A percentile compares a stretch with the other conserved stretches of the same genome.
These are phyloP conservation scores for Cystoisospora suis DNA, from an alignment of 169 alveolate genomes.

Conservation along the genomic window DNA sequence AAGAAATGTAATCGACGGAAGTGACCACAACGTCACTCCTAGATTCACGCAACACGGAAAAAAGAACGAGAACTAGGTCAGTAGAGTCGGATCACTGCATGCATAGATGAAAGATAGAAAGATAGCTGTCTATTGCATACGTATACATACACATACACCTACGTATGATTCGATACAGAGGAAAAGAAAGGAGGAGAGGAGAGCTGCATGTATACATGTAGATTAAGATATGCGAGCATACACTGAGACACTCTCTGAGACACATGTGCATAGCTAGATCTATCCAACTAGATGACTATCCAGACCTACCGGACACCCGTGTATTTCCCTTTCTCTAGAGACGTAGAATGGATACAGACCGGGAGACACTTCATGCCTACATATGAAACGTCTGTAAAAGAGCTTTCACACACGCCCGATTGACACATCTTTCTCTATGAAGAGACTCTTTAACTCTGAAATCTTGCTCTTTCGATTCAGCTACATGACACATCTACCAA, in stretches of 20 bases:
- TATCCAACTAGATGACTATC: background rate
- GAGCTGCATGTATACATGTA: background rate
- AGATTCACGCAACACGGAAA: no score
- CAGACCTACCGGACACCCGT: background rate
- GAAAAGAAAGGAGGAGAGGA: background rate
- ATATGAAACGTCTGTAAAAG: no score
- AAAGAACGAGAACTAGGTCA: no score
- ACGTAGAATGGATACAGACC: background rate
- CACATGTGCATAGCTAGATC: background rate
- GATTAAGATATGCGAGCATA: background rate
- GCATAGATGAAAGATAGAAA: background rate
- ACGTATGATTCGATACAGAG: background rate
- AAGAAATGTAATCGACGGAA: no score
- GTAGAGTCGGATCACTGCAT: no score
- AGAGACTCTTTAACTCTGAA: no score
- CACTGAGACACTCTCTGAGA: background rate
- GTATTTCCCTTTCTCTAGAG: background rate
- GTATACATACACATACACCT: background rate
- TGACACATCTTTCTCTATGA: no score
- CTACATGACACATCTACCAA: no score
- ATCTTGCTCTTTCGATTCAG: no score
- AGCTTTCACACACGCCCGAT: no score
- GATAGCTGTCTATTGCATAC: no score
- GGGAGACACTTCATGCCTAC: background rate
- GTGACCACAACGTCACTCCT: no score